Percentiles rank a stretch among this genome's conserved stretches.
These are phyloP conservation scores for Larix kaempferi DNA, from an alignment of 75 land plant genomes.

Conservation along the genomic window DNA sequence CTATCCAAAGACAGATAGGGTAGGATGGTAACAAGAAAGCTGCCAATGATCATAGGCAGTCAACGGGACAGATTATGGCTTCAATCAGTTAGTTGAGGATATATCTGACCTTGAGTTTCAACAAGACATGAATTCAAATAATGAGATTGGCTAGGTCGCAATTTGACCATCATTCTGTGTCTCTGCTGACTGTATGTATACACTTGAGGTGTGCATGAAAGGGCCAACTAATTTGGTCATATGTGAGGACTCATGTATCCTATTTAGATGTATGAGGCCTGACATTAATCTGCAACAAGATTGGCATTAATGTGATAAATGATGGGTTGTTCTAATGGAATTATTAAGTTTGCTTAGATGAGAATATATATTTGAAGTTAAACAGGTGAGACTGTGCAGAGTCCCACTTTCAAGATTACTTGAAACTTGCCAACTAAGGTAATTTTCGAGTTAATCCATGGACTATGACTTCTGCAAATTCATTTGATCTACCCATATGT, in stretches of 20 bases:
- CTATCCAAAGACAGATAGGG: neutral
- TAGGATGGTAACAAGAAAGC: neutral
- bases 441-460: too few relatives aligned
- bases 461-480: too few relatives aligned
- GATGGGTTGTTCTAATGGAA: neutral
- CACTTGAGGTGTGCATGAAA: neutral
- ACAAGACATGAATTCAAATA: neutral
- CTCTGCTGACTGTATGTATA: neutral
- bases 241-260: neutral
- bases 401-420: too few relatives aligned
- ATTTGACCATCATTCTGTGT: neutral
- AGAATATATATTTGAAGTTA: too few relatives aligned
- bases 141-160: neutral
- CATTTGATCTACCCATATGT: too few relatives aligned
- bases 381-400: too few relatives aligned
- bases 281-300: neutral
- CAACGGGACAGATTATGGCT: neutral
- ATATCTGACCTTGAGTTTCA: neutral
- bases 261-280: neutral
- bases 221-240: neutral
- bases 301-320: neutral
- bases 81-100: neutral
- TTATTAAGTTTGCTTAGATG: neutral
- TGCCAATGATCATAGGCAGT: neutral
- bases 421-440: too few relatives aligned